These are phyloP conservation scores for Alloteropsis semialata DNA, from an alignment of 176 grass and related monocot species.

Conservation along the genomic window DNA sequence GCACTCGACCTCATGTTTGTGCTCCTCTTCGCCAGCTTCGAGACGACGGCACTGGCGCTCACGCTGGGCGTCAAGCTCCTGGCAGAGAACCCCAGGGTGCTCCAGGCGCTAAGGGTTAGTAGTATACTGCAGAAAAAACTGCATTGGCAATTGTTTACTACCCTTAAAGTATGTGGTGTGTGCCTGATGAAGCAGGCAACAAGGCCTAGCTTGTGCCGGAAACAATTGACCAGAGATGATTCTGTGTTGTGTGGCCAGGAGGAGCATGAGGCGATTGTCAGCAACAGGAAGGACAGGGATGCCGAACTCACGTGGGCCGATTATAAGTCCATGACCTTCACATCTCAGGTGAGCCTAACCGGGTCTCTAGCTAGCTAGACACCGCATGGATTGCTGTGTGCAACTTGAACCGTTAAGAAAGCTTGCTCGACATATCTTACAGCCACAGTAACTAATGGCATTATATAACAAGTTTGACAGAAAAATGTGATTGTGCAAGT, in stretches of 20 bases:
- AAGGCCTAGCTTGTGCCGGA: constrained; percentile 13
- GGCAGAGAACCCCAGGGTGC: constrained; percentile 53
- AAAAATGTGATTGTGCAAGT: constrained; percentile 12
- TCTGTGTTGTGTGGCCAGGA: constrained; percentile 49
- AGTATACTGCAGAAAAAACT: neutral
- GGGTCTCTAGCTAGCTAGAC: neutral
- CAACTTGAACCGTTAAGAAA: constrained; percentile 30
- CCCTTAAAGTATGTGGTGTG: neutral
- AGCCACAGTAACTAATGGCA: neutral
- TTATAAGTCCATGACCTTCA: constrained; percentile 89
- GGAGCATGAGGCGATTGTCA: constrained; percentile 73
- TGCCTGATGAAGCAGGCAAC: constrained; percentile 17
- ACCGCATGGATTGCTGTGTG: neutral
- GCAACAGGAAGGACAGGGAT: constrained; percentile 49
- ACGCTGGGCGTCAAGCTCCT: constrained; percentile 75
- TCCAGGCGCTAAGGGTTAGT: constrained; percentile 60
- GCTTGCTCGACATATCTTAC: neutral
- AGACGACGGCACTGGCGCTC: constrained; percentile 75
- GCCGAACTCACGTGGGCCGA: constrained; percentile 71
- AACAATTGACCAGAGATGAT: constrained; percentile 36
- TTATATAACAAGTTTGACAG: neutral
- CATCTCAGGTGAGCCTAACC: constrained; percentile 67
- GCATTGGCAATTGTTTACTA: neutral
- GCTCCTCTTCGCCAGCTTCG: constrained; percentile 72
- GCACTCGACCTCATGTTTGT: constrained; percentile 73